phyloP scores from a whole-genome alignment of 352 stramenopile genomes.

The Globisporangium carolinianum region DNA sequence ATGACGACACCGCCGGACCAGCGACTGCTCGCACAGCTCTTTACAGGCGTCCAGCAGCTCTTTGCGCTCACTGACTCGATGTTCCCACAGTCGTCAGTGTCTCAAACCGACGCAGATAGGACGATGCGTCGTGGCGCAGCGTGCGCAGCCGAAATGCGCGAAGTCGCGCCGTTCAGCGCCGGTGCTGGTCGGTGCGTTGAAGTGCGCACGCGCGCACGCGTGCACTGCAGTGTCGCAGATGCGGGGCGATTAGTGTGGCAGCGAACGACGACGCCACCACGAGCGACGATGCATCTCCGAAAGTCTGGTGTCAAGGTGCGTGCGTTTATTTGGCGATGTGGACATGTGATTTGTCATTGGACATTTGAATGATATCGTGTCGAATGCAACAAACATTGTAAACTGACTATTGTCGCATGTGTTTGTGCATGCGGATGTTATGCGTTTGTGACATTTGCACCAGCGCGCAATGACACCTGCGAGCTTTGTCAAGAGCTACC shows the following conservation, averaged over 20 bases:
- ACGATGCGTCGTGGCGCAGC: neutral
- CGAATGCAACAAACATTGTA: neutral
- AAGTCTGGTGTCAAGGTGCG: conserved; percentile 1
- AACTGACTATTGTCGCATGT: no score
- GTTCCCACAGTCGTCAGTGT: neutral
- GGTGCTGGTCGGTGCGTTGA: conserved; percentile 2
- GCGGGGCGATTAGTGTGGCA: conserved; percentile 1
- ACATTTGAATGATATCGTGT: neutral
- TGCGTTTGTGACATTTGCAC: neutral
- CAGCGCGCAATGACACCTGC: neutral
- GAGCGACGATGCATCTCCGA: no score
- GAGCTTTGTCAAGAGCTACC: conserved; percentile 4
- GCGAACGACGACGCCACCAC: conserved; percentile 3
- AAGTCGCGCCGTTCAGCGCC: neutral
- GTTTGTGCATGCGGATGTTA: no score
- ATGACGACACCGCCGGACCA: neutral
- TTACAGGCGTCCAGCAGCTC: neutral
- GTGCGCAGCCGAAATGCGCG: neutral
- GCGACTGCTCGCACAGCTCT: neutral
- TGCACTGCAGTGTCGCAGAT: conserved; percentile 8
- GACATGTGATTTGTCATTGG: neutral
- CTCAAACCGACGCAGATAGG: neutral
- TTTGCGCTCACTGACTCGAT: neutral
- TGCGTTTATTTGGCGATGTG: no score
- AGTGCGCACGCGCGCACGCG: neutral